Conservation (phyloP, 768 basidiomycete species). For the Boletellus emodensis region DNA sequence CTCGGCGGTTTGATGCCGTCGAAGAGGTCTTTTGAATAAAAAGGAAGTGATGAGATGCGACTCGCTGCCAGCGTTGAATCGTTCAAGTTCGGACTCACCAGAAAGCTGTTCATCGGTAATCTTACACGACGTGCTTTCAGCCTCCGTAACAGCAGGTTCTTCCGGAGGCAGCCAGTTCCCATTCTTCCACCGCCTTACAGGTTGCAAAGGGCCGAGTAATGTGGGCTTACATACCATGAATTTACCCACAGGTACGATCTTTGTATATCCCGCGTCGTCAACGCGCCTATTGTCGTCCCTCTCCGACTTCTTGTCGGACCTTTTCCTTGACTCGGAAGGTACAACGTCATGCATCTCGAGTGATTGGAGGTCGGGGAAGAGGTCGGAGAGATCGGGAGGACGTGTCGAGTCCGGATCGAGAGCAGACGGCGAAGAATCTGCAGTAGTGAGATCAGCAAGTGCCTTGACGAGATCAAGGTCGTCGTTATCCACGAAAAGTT, state of each 20-base stretch:
- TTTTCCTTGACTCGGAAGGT: slow-evolving; percentile 41
- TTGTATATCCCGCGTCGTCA: slow-evolving; percentile 77
- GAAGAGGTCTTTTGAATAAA: slow-evolving; percentile 35
- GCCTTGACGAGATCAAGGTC: slow-evolving; percentile 50
- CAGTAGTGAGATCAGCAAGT: slow-evolving; percentile 37
- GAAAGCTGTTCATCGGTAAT: slow-evolving; percentile 47
- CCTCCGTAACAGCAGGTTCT: slow-evolving; percentile 43
- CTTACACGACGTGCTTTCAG: slow-evolving; percentile 36
- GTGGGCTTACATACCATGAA: slow-evolving; percentile 84
- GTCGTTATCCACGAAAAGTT: slow-evolving; percentile 53
- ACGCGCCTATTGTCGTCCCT: slow-evolving; percentile 67
- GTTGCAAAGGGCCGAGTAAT: slow-evolving; percentile 79
- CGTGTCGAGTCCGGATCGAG: slow-evolving; percentile 25
- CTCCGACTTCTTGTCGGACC: slow-evolving; percentile 51
- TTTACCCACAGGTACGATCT: slow-evolving; percentile 66
- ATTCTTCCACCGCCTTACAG: slow-evolving; percentile 67
- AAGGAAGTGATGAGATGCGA: slow-evolving; percentile 7
- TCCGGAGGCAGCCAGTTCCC: slow-evolving; percentile 65
- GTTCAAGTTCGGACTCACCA: slow-evolving; percentile 36
- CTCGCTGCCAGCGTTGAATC: slow-evolving; percentile 30
- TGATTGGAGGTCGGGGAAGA: slow-evolving; percentile 83
- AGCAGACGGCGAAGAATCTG: slow-evolving; percentile 13
- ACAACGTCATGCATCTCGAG: slow-evolving; percentile 50
- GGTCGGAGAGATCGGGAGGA: slow-evolving; percentile 51
- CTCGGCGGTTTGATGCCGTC: slow-evolving; percentile 29